Evolutionary conservation across 306 rosid genomes (phyloP), one percentile per base, ranked within the genome.

Genomic region (Ormosia semicastrata): DNA sequence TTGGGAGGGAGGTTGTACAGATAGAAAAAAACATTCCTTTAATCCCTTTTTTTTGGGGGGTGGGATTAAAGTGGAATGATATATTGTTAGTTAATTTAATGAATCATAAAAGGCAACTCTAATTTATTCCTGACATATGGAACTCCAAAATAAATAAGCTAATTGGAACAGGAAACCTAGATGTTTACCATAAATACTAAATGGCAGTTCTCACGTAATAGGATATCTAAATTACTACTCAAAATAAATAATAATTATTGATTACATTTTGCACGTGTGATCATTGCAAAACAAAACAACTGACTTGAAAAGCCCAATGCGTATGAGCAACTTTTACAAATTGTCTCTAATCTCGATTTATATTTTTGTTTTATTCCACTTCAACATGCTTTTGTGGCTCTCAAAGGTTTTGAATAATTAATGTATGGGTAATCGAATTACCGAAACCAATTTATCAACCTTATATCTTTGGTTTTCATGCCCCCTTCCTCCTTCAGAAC

Each of bases 321-420:
- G 37, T 62, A 15, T 33, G 46, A 5, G 30, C 15, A 65, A 5
- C 10, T 39, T 59, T 46, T 46, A 71, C 58, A 52, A 29, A 40
- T 62, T 70, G 53, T 4, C 64, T 79, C 37, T 57, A 7, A 34
- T 44, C 63, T 71, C 30, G 13, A 47, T 49, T 58, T 29, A 47
- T 7, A 3, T 70, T 44, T 10, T 62, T 2, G 71, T 71, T 30
- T 49, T 49, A 37, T 60, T 59, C 14, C 6, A 50, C 6, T 1
- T 46, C n/a, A 52, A 79, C 54, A 60, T 60, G 73, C 40, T 17
- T n/a, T 15, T 80, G 73, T 36, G 40, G 24, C 34, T 80, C 34
- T 56, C 59, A 43, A 6, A 17, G 52, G 37, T 77, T 44, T 44
- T 58, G 24, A 47, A 62, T 10, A 30, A 29, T 46, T 70, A 44